Conservation (phyloP, 75 land plant species). For the Selaginella tamariscina region DNA sequence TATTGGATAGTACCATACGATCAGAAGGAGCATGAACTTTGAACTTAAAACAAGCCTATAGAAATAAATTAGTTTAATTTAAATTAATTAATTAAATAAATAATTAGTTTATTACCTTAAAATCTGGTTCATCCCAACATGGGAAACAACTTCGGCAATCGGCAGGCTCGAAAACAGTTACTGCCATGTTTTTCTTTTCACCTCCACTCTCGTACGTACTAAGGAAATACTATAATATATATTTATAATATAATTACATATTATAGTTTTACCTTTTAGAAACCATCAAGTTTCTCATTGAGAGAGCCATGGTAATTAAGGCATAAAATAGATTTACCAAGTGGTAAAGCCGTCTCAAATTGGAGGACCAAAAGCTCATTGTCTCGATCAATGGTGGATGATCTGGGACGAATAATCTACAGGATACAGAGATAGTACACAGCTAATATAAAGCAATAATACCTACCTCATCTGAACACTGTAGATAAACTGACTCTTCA, state of each 20-base stretch:
- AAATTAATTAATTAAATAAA: background rate
- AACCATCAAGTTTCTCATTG: background rate
- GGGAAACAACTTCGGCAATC: background rate
- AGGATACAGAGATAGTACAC: background rate
- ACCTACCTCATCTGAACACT: background rate
- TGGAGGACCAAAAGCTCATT: background rate
- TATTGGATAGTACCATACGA: conserved; percentile 16
- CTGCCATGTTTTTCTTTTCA: background rate
- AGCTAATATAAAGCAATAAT: background rate
- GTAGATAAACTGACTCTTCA: too few relatives aligned
- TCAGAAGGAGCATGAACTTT: conserved; percentile 13
- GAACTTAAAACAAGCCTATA: conserved; percentile 12
- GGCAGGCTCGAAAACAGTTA: background rate
- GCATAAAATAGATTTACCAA: background rate
- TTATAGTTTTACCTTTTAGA: background rate
- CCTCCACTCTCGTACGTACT: background rate
- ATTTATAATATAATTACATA: background rate
- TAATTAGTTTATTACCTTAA: background rate
- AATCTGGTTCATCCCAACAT: background rate
- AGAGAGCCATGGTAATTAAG: background rate
- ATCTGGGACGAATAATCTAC: background rate
- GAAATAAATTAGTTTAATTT: background rate
- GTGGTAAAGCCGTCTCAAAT: background rate
- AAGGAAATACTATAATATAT: background rate
- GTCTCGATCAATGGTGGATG: background rate